Percentiles rank a stretch among this genome's conserved stretches.
phyloP scores from a whole-genome alignment of 495 filamentous ascomycete species.

The Parmelia sp. region DNA sequence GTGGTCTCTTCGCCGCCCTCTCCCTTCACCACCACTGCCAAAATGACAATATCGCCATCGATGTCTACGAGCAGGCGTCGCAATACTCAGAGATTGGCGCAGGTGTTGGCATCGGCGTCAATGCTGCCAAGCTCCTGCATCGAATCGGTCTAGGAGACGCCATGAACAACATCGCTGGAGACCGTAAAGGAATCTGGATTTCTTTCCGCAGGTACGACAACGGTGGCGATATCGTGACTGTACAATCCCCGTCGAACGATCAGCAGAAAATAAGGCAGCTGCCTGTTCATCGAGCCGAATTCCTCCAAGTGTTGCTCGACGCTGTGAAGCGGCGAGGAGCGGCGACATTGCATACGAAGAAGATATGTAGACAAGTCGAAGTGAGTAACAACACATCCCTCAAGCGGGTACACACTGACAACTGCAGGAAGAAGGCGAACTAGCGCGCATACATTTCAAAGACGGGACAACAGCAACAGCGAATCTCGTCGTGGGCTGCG shows the following conservation, averaged over 20 bases:
- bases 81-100: slow-evolving; percentile 31
- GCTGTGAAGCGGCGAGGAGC: slow-evolving; percentile 27
- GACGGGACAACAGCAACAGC: slow-evolving; percentile 43
- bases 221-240: slow-evolving; percentile 31
- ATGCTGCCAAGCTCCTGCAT: slow-evolving; percentile 42
- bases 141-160: slow-evolving; percentile 23
- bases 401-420: neutral
- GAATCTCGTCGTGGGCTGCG: slow-evolving; percentile 54
- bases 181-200: slow-evolving; percentile 31
- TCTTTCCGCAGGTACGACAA: slow-evolving; percentile 34
- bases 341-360: slow-evolving; percentile 28
- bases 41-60: slow-evolving; percentile 25
- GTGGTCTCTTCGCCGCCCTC: slow-evolving; percentile 30
- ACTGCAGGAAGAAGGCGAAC: slow-evolving; percentile 33
- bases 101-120: slow-evolving; percentile 41
- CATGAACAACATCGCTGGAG: slow-evolving; percentile 30
- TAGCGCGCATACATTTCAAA: slow-evolving; percentile 45
- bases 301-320: slow-evolving; percentile 28
- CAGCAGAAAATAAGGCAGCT: slow-evolving; percentile 18
- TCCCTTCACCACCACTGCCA: slow-evolving; percentile 27
- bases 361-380: slow-evolving; percentile 18
- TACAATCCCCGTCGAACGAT: slow-evolving; percentile 24
- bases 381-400: neutral
- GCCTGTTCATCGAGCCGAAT: slow-evolving; percentile 30
- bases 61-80: slow-evolving; percentile 33